A percentile compares a stretch with the other conserved stretches of the same genome.
Evolutionary conservation across 176 grass and related monocot genomes (phyloP).

Genomic region (Hsuehochloa calcarea): DNA sequence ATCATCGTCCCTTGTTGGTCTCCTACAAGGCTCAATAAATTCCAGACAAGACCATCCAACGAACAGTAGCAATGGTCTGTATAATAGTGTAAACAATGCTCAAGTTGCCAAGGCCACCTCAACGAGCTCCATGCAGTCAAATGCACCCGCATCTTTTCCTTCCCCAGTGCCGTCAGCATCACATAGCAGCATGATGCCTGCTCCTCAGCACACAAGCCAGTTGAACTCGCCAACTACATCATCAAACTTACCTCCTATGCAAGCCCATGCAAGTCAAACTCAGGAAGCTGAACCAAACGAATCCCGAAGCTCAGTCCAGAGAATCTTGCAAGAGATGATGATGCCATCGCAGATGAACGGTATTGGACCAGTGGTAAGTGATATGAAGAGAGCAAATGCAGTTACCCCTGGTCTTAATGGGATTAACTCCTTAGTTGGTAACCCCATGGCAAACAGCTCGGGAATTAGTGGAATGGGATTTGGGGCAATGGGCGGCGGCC

Average conservation of each 20-base stretch:
- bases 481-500: conserved; percentile 29
- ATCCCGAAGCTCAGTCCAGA: conserved; percentile 75
- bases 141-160: conserved; percentile 41
- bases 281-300: conserved; percentile 60
- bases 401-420: conserved; percentile 43
- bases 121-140: conserved; percentile 44
- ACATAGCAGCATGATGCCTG: conserved; percentile 53
- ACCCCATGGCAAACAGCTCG: conserved; percentile 43
- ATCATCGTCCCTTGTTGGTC: conserved; percentile 27
- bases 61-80: conserved; percentile 37
- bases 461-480: conserved; percentile 46
- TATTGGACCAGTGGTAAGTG: conserved; percentile 31
- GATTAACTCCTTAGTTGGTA: conserved; percentile 50
- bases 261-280: conserved; percentile 37
- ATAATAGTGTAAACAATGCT: conserved; percentile 36
- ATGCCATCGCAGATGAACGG: conserved; percentile 70
- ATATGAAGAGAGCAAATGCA: conserved; percentile 55
- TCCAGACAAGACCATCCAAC: conserved; percentile 50
- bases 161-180: conserved; percentile 34
- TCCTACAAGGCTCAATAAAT: conserved; percentile 58
- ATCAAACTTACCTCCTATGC: conserved; percentile 43
- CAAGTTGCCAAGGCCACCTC: conserved; percentile 41
- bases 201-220: conserved; percentile 46
- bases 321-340: conserved; percentile 83
- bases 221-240: conserved; percentile 35